Conservation (phyloP, 2,329 filamentous ascomycete species). For the Chaetomiaceae sp. region DNA sequence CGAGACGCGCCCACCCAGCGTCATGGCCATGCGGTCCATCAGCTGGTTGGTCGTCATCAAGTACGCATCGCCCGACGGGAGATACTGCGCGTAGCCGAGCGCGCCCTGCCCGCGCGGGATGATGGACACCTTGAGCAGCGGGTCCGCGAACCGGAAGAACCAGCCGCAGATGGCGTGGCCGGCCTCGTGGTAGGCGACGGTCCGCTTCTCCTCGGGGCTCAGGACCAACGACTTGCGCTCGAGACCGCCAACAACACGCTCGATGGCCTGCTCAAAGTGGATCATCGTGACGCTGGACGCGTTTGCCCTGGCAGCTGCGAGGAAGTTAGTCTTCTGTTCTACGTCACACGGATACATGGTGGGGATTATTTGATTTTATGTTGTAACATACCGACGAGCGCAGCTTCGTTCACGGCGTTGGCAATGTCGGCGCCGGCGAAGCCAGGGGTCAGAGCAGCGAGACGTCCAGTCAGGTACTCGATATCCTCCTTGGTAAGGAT, state of each 20-base stretch:
- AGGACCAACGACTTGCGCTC: slow-evolving; percentile 97
- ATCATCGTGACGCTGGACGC: slow-evolving; percentile 77
- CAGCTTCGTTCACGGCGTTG: slow-evolving; percentile 97
- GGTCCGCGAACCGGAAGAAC: slow-evolving; percentile 96
- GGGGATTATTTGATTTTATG: too few species aligned
- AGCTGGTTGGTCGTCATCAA: slow-evolving; percentile 93
- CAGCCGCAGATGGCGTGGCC: slow-evolving; percentile 98
- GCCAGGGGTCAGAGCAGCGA: slow-evolving; percentile 88
- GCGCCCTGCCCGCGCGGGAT: slow-evolving; percentile 93
- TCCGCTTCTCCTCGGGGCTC: slow-evolving; percentile 82
- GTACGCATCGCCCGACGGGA: slow-evolving; percentile 88
- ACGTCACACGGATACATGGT: too few species aligned
- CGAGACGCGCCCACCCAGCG: slow-evolving; percentile 86
- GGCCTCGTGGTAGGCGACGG: slow-evolving; percentile 61
- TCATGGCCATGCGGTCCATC: slow-evolving; percentile 99
- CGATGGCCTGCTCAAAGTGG: slow-evolving; percentile 96
- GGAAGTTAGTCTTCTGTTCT: slow-evolving; percentile 38
- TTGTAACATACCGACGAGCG: slow-evolving; percentile 86
- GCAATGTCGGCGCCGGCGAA: slow-evolving; percentile 98
- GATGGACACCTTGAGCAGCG: slow-evolving; percentile 95
- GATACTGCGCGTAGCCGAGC: slow-evolving; percentile 92
- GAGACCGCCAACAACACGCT: slow-evolving; percentile 91
- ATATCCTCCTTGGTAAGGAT: slow-evolving; percentile 90
- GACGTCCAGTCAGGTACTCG: slow-evolving; percentile 79
- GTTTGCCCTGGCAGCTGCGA: slow-evolving; percentile 76